Evolutionary conservation across 495 filamentous ascomycete genomes (phyloP).

Genomic region (Trichoderma gamsii): DNA sequence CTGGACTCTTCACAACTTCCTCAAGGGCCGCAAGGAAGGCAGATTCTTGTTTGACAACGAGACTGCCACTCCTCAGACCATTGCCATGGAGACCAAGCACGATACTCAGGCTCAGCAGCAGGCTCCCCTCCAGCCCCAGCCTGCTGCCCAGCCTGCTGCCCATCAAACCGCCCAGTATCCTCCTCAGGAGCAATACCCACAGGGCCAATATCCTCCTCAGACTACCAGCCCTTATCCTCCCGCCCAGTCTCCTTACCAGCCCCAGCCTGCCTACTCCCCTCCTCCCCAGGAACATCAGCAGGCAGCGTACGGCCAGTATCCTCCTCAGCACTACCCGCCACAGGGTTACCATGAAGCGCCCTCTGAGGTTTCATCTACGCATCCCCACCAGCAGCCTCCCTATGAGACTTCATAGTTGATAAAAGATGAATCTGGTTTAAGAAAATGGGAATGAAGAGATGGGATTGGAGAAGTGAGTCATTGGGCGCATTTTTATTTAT

Average conservation of each 20-base stretch:
- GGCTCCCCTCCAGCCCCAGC: constrained; percentile 16
- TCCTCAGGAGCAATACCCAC: constrained; percentile 24
- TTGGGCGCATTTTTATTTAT: constrained; percentile 2
- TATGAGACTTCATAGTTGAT: neutral
- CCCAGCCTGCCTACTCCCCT: constrained; percentile 21
- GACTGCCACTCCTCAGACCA: constrained; percentile 17
- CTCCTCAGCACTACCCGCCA: constrained; percentile 3
- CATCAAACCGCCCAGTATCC: constrained; percentile 18
- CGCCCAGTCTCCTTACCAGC: constrained; percentile 21
- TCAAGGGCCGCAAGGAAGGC: constrained; percentile 28
- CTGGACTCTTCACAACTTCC: constrained; percentile 38
- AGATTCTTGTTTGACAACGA: constrained; percentile 25
- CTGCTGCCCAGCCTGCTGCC: constrained; percentile 1
- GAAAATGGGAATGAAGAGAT: neutral
- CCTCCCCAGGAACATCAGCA: constrained; percentile 14
- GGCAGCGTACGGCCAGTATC: constrained; percentile 9
- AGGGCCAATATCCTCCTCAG: constrained; percentile 12
- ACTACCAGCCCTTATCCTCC: constrained; percentile 16
- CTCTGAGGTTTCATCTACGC: neutral
- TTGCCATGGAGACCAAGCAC: constrained; percentile 20
- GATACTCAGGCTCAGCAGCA: constrained; percentile 25
- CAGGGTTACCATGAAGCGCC: neutral
- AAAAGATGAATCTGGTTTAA: neutral
- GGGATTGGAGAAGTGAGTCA: neutral
- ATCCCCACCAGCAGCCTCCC: constrained; percentile 2